Percentiles rank a stretch among this genome's conserved stretches.
phyloP scores from a whole-genome alignment of 805 yeast species.

The Sungouiella blattae region DNA sequence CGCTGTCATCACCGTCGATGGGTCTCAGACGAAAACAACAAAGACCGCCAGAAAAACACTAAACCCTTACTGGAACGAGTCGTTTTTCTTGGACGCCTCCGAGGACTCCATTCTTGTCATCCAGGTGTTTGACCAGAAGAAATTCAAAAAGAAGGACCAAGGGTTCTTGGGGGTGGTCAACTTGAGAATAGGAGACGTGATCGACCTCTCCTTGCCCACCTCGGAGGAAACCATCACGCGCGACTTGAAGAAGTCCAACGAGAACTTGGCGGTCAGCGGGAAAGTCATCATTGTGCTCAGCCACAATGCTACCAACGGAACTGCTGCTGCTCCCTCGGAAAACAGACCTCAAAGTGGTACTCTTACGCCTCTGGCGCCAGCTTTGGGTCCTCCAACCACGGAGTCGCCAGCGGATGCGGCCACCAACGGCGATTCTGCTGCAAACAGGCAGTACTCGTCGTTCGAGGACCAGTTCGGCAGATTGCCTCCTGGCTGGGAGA shows the following conservation, averaged over 20 bases:
- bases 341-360: slow-evolving; percentile 18
- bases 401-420: slow-evolving; percentile 13
- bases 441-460: slow-evolving; percentile 72
- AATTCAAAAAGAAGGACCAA: slow-evolving; percentile 96
- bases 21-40: slow-evolving; percentile 92
- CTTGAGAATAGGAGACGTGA: slow-evolving; percentile 82
- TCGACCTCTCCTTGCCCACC: slow-evolving; percentile 53
- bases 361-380: slow-evolving; percentile 19
- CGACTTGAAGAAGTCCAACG: slow-evolving; percentile 88
- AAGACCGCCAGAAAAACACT: slow-evolving; percentile 89
- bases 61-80: slow-evolving; percentile 97
- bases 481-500: slow-evolving; percentile 98
- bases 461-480: slow-evolving; percentile 97
- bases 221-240: slow-evolving; percentile 86
- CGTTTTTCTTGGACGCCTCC: slow-evolving; percentile 71
- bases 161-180: slow-evolving; percentile 97
- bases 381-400: slow-evolving; percentile 9
- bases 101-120: slow-evolving; percentile 85
- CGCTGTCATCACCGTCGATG: slow-evolving; percentile 96
- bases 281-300: slow-evolving; percentile 77
- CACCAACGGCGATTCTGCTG: slow-evolving; percentile 9
- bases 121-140: slow-evolving; percentile 95
- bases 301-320: slow-evolving; percentile 30
- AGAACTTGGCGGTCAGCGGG: slow-evolving; percentile 89
- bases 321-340: slow-evolving; percentile 13